These are phyloP conservation scores for Lolium perenne DNA, from an alignment of 176 grass and related monocot species.

Conservation along the genomic window DNA sequence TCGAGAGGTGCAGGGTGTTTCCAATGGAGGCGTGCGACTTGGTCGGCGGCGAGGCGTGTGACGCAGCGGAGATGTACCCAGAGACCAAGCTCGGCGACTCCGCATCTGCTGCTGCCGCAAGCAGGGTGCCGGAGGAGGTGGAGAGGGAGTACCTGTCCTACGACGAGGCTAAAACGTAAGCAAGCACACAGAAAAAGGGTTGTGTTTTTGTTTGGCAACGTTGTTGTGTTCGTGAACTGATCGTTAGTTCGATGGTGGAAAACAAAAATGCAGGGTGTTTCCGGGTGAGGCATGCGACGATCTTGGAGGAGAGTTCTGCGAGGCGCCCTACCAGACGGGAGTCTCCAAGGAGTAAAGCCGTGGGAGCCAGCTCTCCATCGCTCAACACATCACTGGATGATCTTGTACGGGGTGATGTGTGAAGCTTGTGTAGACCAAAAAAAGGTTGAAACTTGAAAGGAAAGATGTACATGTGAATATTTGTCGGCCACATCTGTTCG, in stretches of 20 bases:
- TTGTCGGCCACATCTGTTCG: background rate
- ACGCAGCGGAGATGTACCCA: constrained; percentile 58
- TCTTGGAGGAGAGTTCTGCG: constrained; percentile 91
- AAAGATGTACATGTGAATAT: background rate
- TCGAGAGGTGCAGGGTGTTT: constrained; percentile 56
- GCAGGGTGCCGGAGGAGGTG: constrained; percentile 41
- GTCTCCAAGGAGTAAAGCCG: background rate
- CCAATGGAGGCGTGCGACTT: constrained; percentile 90
- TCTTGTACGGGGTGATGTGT: background rate
- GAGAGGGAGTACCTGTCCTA: constrained; percentile 82
- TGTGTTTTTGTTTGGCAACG: too few species aligned
- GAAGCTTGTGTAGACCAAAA: background rate
- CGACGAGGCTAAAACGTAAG: constrained; percentile 72
- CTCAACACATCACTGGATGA: background rate
- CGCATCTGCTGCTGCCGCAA: background rate
- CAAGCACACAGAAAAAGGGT: background rate
- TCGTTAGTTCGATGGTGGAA: background rate
- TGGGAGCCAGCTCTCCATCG: background rate
- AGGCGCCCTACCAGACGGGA: constrained; percentile 45
- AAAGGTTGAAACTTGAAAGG: background rate
- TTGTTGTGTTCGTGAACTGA: background rate
- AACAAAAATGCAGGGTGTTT: constrained; percentile 65
- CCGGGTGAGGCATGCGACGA: constrained; percentile 89
- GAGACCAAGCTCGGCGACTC: constrained; percentile 56
- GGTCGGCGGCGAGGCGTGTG: constrained; percentile 71